Evolutionary conservation across 805 yeast species (phyloP).

Genomic region (Teunomyces lycoperdinae): DNA sequence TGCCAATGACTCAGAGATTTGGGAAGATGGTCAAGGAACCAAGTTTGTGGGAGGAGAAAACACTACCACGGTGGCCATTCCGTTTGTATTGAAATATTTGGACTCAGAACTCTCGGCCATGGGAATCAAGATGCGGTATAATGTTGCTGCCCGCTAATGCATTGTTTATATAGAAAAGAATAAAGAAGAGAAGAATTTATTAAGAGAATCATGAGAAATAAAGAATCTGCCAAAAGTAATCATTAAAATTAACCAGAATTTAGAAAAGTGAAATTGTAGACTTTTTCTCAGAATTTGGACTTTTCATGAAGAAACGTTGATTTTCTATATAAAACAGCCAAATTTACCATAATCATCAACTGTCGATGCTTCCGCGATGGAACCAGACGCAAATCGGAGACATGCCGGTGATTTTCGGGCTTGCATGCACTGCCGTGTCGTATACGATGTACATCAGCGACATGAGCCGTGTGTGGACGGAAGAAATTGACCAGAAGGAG

Average conservation of each 20-base stretch:
- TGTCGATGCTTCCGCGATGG: neutral
- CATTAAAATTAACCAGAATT: too few relatives aligned
- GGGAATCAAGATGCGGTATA: constrained; percentile 93
- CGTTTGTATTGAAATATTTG: constrained; percentile 90
- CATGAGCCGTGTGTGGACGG: constrained; percentile 26
- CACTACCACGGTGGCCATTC: constrained; percentile 94
- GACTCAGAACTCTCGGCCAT: constrained; percentile 95
- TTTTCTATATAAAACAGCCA: too few relatives aligned
- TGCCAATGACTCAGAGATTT: constrained; percentile 68
- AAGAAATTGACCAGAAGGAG: constrained; percentile 13
- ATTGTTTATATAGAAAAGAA: neutral
- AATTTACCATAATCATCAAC: too few relatives aligned
- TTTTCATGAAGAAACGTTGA: too few relatives aligned
- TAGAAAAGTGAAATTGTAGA: too few relatives aligned
- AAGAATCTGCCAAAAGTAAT: too few relatives aligned
- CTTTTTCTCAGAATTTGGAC: too few relatives aligned
- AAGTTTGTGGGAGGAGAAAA: constrained; percentile 88
- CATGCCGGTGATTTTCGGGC: constrained; percentile 14
- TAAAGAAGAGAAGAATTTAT: neutral
- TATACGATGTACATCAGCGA: constrained; percentile 27
- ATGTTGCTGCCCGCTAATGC: constrained; percentile 46
- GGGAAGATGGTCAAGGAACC: constrained; percentile 98
- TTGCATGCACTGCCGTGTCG: constrained; percentile 5
- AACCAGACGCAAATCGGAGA: neutral
- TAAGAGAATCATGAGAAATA: too few relatives aligned